Percentiles rank a stretch among this genome's conserved stretches.
Evolutionary conservation across 2,329 filamentous ascomycete genomes (phyloP).

Genomic region (Diaporthe caulivora): DNA sequence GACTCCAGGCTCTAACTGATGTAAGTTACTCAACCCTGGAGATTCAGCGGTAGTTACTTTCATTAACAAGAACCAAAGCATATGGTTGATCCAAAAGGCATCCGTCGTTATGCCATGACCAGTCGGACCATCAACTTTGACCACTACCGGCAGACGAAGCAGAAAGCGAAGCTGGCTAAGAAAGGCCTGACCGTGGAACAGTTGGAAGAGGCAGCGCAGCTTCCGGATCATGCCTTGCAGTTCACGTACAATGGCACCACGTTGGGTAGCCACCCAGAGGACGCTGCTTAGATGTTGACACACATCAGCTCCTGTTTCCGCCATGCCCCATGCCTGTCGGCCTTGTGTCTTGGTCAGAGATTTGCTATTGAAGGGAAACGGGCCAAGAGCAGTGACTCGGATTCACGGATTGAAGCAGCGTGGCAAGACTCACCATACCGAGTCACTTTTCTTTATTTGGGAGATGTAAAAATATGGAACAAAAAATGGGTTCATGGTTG

Average conservation of each 20-base stretch:
- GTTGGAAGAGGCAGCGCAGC: not conserved
- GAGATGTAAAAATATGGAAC: not conserved
- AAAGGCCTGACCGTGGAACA: not conserved
- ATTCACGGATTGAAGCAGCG: not conserved
- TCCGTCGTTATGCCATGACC: constrained; percentile 34
- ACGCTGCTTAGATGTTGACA: not conserved
- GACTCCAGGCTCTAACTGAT: constrained; percentile 71
- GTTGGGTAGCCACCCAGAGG: not conserved
- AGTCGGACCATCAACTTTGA: constrained; percentile 31
- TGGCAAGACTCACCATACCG: not conserved
- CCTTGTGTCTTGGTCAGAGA: not conserved
- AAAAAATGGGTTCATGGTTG: not conserved
- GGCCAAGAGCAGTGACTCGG: too few relatives aligned
- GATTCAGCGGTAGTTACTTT: constrained; percentile 40
- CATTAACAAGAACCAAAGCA: constrained; percentile 22
- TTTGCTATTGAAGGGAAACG: not conserved
- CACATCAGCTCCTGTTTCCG: not conserved
- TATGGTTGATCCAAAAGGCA: constrained; percentile 5
- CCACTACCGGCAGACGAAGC: constrained; percentile 11
- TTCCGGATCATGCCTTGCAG: constrained; percentile 10
- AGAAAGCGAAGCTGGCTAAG: not conserved
- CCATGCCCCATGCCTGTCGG: not conserved
- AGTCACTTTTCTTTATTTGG: not conserved
- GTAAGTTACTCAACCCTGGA: constrained; percentile 46
- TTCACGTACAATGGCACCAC: constrained; percentile 23